Evolutionary conservation across 2,329 filamentous ascomycete species (phyloP).

Genomic region (Cercospora sp.): DNA sequence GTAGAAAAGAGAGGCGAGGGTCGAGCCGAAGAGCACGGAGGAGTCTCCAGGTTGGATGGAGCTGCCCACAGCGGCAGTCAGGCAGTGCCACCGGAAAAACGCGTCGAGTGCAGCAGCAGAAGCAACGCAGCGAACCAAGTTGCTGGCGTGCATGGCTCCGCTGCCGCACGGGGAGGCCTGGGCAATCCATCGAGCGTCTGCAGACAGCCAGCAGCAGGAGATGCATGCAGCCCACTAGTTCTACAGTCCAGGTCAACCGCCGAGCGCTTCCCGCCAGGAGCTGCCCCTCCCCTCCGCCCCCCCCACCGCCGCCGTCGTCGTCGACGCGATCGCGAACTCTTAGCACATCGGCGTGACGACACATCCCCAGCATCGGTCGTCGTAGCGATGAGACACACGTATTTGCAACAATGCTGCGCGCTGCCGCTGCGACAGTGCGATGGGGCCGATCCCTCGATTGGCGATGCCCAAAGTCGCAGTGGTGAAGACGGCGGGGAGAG

Average conservation of each 20-base stretch:
- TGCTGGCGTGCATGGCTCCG: neutral
- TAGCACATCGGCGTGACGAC: neutral
- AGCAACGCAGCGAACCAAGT: neutral
- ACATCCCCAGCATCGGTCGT: neutral
- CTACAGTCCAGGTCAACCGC: too few species aligned
- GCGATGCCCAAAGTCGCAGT: neutral
- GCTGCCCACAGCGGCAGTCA: neutral
- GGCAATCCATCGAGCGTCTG: too few species aligned
- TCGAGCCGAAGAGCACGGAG: neutral
- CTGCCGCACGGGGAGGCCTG: neutral
- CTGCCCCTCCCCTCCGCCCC: too few species aligned
- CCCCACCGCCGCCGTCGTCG: neutral
- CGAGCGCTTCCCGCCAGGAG: too few species aligned
- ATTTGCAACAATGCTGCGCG: neutral
- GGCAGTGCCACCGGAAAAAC: neutral
- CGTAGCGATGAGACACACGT: neutral
- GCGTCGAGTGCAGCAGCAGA: neutral
- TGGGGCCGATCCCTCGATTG: neutral
- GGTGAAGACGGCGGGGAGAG: neutral
- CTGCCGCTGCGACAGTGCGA: neutral
- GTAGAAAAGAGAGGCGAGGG: neutral
- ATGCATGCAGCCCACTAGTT: too few species aligned
- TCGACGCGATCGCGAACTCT: neutral
- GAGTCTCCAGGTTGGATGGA: neutral
- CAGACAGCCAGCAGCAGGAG: neutral